Base-by-base conservation (phyloP, 176 grass and related monocot genomes). In the Triticum timopheevii region DNA sequence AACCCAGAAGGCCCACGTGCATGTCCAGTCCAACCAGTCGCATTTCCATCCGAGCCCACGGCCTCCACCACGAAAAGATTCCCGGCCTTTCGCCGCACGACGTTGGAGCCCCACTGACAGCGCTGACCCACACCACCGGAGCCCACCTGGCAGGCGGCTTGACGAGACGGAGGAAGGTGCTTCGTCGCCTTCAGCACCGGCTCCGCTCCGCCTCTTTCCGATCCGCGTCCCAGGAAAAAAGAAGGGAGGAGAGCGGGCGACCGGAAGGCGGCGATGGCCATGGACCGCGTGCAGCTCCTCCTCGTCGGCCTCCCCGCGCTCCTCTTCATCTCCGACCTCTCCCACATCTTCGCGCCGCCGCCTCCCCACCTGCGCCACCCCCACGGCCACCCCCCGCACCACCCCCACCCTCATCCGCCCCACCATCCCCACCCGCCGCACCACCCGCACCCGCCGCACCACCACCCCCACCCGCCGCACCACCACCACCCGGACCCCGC, bases 261-360 rank as follows among this genome's bases (percentile, higher is more conserved):
- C 24, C 23, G 15, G 50, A 52, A 79, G 84, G 44, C 66, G 84
- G 54, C 30, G 13, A 31, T 66, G 42, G 66, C 80, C 75, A 98
- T 98, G 97, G 97, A 98, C 65, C 94, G 97, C 28, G 84, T 80
- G 45, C 94, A 94, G 92, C 69, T 98, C 84, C 94, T 98, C 70
- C 93, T 98, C 59, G 61, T 98, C 42, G 94, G 92, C 44, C 84
- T 98, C 73, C 97, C 94, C 52, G 74, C 95, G 69, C 83, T 94
- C 34, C 97, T 98, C 84, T 96, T 98, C 93, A 81, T 88, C 90
- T 93, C 97, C 85, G 93, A 95, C 64, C 87, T 95, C 89, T 68
- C 89, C 83, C 85, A 95, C 77, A 90, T 98, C 83, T 98, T 98
- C 89, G 80, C 95, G 72, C 86, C 92, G 27, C 93, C 91, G 72